These are phyloP conservation scores for Biscogniauxia marginata DNA, from an alignment of 2,329 filamentous ascomycete species.

Conservation along the genomic window DNA sequence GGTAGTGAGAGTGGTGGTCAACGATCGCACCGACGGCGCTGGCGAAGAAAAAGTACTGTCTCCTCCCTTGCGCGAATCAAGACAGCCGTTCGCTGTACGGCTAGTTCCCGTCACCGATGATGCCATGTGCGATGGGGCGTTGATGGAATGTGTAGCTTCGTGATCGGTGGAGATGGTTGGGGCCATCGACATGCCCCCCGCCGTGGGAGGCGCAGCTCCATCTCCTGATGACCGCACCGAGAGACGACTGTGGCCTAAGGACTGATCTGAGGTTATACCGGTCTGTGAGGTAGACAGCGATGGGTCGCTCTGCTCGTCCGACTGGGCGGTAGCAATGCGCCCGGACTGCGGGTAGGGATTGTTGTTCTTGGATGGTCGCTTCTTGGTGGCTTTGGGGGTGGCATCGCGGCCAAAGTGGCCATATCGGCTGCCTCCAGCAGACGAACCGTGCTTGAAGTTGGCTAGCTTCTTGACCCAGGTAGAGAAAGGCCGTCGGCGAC, in stretches of 20 bases:
- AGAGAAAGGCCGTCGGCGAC: conserved; percentile 81
- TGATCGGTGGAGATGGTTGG: conserved; percentile 82
- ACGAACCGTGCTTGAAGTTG: conserved; percentile 73
- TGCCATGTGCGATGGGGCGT: conserved; percentile 69
- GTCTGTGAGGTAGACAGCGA: conserved; percentile 58
- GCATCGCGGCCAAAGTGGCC: conserved; percentile 41
- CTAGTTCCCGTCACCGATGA: conserved; percentile 71
- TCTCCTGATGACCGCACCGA: conserved; percentile 63
- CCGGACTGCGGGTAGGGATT: conserved; percentile 91
- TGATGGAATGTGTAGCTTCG: conserved; percentile 72
- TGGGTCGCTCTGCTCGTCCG: conserved; percentile 45
- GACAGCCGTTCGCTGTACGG: conserved; percentile 63
- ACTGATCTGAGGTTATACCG: conserved; percentile 48
- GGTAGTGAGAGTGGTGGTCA: conserved; percentile 82
- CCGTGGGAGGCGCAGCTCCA: conserved; percentile 54
- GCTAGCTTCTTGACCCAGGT: conserved; percentile 93
- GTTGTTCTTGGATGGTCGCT: conserved; percentile 66
- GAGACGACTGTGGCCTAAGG: conserved; percentile 55
- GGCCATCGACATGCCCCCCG: conserved; percentile 70
- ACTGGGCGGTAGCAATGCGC: conserved; percentile 41
- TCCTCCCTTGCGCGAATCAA: conserved; percentile 67
- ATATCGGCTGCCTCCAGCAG: conserved; percentile 46
- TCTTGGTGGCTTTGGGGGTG: conserved; percentile 49
- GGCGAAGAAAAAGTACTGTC: conserved; percentile 81
- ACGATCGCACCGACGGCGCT: conserved; percentile 74